phyloP scores from a whole-genome alignment of 768 basidiomycete genomes.

The Tricholoma hemisulphureum region DNA sequence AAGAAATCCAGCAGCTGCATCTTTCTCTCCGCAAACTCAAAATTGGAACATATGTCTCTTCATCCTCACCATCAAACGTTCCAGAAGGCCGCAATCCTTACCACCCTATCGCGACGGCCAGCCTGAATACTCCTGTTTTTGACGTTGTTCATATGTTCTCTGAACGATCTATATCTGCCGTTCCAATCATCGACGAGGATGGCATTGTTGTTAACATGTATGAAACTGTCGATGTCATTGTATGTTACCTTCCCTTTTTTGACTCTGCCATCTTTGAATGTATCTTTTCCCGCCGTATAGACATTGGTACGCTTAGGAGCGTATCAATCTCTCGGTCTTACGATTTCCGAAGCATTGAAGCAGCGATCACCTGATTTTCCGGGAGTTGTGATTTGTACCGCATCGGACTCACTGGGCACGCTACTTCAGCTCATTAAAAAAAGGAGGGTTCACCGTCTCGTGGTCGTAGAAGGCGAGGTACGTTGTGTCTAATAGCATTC shows the following conservation, averaged over 20 bases:
- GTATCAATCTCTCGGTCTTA: conserved; percentile 94
- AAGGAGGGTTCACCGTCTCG: conserved; percentile 89
- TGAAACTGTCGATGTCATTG: conserved; percentile 98
- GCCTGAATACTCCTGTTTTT: conserved; percentile 87
- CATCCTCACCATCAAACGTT: conserved; percentile 42
- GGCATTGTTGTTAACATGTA: conserved; percentile 95
- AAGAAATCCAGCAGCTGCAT: conserved; percentile 80
- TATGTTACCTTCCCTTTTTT: conserved; percentile 42
- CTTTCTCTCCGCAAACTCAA: conserved; percentile 79
- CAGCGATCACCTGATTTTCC: conserved; percentile 94
- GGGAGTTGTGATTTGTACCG: conserved; percentile 94
- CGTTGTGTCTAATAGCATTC: conserved; percentile 17
- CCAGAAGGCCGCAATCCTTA: conserved; percentile 67
- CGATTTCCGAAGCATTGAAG: conserved; percentile 86
- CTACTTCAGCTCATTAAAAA: conserved; percentile 90
- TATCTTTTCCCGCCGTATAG: conserved; percentile 40
- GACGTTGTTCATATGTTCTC: conserved; percentile 99
- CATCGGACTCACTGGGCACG: conserved; percentile 86
- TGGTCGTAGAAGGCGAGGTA: conserved; percentile 92
- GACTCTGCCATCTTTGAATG: neutral
- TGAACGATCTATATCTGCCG: conserved; percentile 90
- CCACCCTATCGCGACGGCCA: conserved; percentile 90
- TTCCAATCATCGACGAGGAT: conserved; percentile 91
- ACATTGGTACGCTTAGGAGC: conserved; percentile 92
- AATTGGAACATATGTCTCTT: conserved; percentile 89